Evolutionary conservation across 2,329 filamentous ascomycete genomes (phyloP), one percentile per base, ranked within the genome.

Genomic region (Geoglossum cookeanum): DNA sequence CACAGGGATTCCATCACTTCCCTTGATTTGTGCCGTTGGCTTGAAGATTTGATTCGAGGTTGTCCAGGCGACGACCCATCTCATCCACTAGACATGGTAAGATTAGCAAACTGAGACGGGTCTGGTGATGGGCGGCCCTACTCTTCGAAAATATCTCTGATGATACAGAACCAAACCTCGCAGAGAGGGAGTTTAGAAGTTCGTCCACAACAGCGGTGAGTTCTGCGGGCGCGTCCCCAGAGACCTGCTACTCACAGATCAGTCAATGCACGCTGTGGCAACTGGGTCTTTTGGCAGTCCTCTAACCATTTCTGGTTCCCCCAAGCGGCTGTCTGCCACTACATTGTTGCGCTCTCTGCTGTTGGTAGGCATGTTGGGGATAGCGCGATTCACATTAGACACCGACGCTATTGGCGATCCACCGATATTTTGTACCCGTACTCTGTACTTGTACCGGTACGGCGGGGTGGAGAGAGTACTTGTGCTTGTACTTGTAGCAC

Each of bases 71-170:
- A 60, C 84, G 78, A 13, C 87, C 85, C 89, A 96, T 95, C 61
- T 95, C 89, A 66, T 95, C 90, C 85, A 96, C 89, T 95, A 30
- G 13, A n/a, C 32, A 7, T 8, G 29, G 49, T 11, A 17, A 6
- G 11, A 47, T 61, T 55, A 62, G 58, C 35, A 51, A n/a, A 37
- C 33, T 33, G 17, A 56, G 17, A 8, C 35, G 27, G 54, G 27
- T 9, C 9, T 17, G 54, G 5, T 27, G 30, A n/a, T 42, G 51
- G 42, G 48, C 39, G 35, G 9, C 73, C 83, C 68, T 70, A 94
- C 89, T 87, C 72, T 94, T 95, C 42, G 84, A 79, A 64, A 94
- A 87, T 59, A 96, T 84, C 70, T 95, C 90, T 59, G 81, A 84
- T 7, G 87, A 94, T 4, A 95, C 82, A 11, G 79, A 80, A 22